Evolutionary conservation across 225 moss, liverwort and hornwort genomes (phyloP).

Genomic region (Anthoceros angustus): DNA sequence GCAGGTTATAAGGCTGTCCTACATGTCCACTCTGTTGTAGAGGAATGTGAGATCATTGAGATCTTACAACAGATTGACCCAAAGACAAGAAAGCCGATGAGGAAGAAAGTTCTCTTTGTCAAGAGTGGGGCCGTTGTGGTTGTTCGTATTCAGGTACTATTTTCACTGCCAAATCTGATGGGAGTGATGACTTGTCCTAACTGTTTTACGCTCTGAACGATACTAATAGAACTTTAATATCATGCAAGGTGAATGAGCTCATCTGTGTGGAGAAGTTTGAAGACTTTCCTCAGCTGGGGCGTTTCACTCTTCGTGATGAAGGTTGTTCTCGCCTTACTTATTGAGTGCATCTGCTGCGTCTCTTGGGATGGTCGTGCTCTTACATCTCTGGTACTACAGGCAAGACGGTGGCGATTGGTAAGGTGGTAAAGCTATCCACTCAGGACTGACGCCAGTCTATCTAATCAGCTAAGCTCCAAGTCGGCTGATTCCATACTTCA

Average conservation of each 20-base stretch:
- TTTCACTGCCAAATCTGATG: neutral
- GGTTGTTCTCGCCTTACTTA: constrained; percentile 14
- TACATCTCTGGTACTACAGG: constrained; percentile 24
- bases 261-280: constrained; percentile 91
- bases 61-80: constrained; percentile 81
- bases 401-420: constrained; percentile 90
- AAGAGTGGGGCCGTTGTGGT: constrained; percentile 94
- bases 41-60: constrained; percentile 93
- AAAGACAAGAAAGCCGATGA: constrained; percentile 88
- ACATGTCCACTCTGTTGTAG: constrained; percentile 79
- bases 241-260: constrained; percentile 45
- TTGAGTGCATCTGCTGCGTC: neutral
- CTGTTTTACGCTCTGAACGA: too few relatives aligned
- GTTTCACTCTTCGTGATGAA: constrained; percentile 92
- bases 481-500: constrained; percentile 18
- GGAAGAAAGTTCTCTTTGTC: constrained; percentile 72
- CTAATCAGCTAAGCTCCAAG: constrained; percentile 28
- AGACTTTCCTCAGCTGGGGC: constrained; percentile 88
- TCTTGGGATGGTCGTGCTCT: neutral
- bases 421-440: constrained; percentile 59
- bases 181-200: too few relatives aligned
- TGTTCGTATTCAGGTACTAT: constrained; percentile 67
- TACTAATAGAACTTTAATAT: neutral
- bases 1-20: constrained; percentile 96
- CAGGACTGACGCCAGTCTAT: constrained; percentile 72